These are phyloP conservation scores for Phanerochaete carnosa DNA, from an alignment of 768 basidiomycete genomes.

Conservation along the genomic window DNA sequence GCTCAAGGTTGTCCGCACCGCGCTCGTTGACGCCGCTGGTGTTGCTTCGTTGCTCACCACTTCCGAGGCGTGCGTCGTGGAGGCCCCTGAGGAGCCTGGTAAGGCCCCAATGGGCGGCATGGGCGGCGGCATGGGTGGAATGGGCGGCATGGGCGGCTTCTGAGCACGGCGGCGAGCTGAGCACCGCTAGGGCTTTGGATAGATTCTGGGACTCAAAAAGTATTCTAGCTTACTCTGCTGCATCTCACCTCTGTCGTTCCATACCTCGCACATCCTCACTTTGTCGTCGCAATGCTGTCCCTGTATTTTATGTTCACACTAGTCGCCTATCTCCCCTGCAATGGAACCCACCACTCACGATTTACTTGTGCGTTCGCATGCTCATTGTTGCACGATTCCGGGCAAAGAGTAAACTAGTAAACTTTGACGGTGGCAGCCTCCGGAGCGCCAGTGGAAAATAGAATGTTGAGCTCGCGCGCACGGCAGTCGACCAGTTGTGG, in stretches of 20 bases:
- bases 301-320: not conserved
- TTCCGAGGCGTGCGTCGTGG: conserved; percentile 89
- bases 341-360: conserved; percentile 5
- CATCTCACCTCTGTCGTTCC: conserved; percentile 3
- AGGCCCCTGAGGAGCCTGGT: conserved; percentile 75
- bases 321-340: not conserved
- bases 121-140: conserved; percentile 56
- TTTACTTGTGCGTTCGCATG: not conserved
- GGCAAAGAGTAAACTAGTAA: not conserved
- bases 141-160: conserved; percentile 54
- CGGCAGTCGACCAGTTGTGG: conserved; percentile 8
- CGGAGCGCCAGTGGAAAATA: not conserved
- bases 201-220: conserved; percentile 8
- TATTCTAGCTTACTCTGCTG: conserved; percentile 9
- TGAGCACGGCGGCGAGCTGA: conserved; percentile 19
- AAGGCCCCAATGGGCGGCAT: conserved; percentile 48
- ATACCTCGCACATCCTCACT: not conserved
- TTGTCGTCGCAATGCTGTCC: not conserved
- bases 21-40: conserved; percentile 87
- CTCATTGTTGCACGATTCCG: not conserved
- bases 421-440: not conserved
- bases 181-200: not conserved
- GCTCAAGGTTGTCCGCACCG: conserved; percentile 92
- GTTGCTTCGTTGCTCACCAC: conserved; percentile 94
- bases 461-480: not conserved